Evolutionary conservation across 257 asterid species (phyloP).

Genomic region (Nicotiana otophora): DNA sequence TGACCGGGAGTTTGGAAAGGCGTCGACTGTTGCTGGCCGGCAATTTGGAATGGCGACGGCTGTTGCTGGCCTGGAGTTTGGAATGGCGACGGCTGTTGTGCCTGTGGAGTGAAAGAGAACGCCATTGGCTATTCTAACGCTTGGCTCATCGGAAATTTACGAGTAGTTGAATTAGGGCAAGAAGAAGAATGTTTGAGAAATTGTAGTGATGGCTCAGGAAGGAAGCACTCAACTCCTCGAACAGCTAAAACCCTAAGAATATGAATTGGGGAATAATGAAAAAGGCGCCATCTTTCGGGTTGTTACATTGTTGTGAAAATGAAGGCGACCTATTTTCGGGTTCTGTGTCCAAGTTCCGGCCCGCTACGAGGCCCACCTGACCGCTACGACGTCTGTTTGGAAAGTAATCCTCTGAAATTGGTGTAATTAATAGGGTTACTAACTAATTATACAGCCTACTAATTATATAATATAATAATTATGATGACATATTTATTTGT

Average conservation of each 20-base stretch:
- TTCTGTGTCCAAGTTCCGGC: neutral
- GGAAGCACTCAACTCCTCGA: neutral
- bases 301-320: neutral
- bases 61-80: constrained; percentile 39
- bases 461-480: too few relatives aligned
- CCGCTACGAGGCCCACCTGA: constrained; percentile 1
- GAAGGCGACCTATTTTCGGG: neutral
- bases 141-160: neutral
- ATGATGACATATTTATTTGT: too few relatives aligned
- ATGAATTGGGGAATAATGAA: constrained; percentile 10
- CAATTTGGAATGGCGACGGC: constrained; percentile 27
- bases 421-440: too few relatives aligned
- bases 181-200: constrained; percentile 4
- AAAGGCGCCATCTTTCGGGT: constrained; percentile 42
- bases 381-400: neutral
- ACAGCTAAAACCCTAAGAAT: constrained; percentile 41
- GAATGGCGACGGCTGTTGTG: constrained; percentile 37
- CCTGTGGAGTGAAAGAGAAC: constrained; percentile 54
- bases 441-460: too few relatives aligned
- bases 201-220: neutral
- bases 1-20: constrained; percentile 32
- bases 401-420: too few relatives aligned
- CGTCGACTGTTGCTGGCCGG: constrained; percentile 30
- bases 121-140: constrained; percentile 34
- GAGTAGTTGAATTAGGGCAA: neutral